Evolutionary conservation across 495 filamentous ascomycete species (phyloP).

Genomic region (Trichoderma gamsii): DNA sequence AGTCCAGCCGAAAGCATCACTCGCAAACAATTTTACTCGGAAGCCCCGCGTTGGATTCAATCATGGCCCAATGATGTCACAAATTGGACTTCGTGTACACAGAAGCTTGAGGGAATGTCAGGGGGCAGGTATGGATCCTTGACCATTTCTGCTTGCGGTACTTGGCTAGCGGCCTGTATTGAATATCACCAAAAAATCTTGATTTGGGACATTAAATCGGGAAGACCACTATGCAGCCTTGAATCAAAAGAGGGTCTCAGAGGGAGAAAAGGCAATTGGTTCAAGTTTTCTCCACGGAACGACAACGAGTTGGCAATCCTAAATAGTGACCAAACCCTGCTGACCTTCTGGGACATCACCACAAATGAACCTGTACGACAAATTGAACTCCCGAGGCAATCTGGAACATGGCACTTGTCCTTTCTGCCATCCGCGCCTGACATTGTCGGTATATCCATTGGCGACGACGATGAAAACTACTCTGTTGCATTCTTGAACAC

Average conservation of each 20-base stretch:
- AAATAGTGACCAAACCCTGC: too few relatives aligned
- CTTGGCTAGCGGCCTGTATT: neutral
- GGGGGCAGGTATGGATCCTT: neutral
- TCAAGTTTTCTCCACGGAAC: neutral
- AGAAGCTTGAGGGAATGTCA: neutral
- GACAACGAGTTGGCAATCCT: too few relatives aligned
- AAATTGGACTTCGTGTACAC: conserved; percentile 1
- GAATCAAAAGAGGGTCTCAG: too few relatives aligned
- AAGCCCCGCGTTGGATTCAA: conserved; percentile 17
- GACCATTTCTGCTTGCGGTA: neutral
- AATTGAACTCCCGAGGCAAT: too few relatives aligned
- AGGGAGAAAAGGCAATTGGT: neutral
- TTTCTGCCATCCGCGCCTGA: too few relatives aligned
- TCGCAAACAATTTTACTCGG: conserved; percentile 5
- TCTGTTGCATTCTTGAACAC: too few relatives aligned
- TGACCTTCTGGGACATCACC: too few relatives aligned
- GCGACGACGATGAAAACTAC: too few relatives aligned
- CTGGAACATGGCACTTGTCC: too few relatives aligned
- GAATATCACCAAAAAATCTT: neutral
- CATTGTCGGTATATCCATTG: too few relatives aligned
- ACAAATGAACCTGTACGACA: too few relatives aligned
- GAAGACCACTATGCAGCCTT: neutral
- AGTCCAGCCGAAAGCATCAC: conserved; percentile 15
- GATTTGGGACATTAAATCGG: neutral
- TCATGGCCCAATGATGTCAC: neutral